Percentiles rank a stretch among this genome's conserved stretches.
phyloP scores from a whole-genome alignment of 345 rosid species.

The Lepidium aucheri region DNA sequence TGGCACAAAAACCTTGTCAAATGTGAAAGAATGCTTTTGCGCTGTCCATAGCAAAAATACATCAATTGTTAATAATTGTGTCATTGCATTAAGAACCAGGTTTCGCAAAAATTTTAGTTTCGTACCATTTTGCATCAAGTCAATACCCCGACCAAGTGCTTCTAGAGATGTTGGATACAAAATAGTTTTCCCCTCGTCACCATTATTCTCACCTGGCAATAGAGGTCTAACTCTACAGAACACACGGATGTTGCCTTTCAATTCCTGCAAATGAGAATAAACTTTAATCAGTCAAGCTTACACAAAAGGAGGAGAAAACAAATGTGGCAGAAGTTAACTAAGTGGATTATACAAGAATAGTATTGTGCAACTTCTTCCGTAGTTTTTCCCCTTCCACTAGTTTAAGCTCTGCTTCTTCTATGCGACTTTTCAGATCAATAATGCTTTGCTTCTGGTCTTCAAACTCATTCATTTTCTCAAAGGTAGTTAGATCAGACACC shows the following conservation, averaged over 20 bases:
- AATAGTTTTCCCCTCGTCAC: slow-evolving; percentile 44
- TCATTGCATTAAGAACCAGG: neutral
- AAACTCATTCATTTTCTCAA: slow-evolving; percentile 68
- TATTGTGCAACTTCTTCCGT: slow-evolving; percentile 89
- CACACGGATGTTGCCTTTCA: slow-evolving; percentile 96
- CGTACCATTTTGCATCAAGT: slow-evolving; percentile 70
- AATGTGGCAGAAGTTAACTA: neutral
- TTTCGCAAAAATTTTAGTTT: neutral
- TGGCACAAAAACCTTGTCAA: slow-evolving; percentile 78
- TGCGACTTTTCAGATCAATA: slow-evolving; percentile 47
- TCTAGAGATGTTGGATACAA: slow-evolving; percentile 73
- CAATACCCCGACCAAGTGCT: slow-evolving; percentile 69
- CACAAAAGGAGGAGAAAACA: neutral
- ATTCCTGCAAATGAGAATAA: slow-evolving; percentile 48
- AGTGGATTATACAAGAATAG: slow-evolving; percentile 40
- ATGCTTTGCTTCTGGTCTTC: slow-evolving; percentile 66
- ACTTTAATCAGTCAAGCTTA: slow-evolving; percentile 7
- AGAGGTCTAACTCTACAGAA: slow-evolving; percentile 96
- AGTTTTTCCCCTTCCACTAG: slow-evolving; percentile 87
- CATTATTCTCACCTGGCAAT: slow-evolving; percentile 55
- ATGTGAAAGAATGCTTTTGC: slow-evolving; percentile 76
- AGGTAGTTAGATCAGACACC: slow-evolving; percentile 68
- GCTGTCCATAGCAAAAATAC: slow-evolving; percentile 38
- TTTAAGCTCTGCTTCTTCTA: slow-evolving; percentile 85
- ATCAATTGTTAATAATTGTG: neutral